Conservation (phyloP, 139 green algal genomes). For the Astrephomene gubernaculifera region DNA sequence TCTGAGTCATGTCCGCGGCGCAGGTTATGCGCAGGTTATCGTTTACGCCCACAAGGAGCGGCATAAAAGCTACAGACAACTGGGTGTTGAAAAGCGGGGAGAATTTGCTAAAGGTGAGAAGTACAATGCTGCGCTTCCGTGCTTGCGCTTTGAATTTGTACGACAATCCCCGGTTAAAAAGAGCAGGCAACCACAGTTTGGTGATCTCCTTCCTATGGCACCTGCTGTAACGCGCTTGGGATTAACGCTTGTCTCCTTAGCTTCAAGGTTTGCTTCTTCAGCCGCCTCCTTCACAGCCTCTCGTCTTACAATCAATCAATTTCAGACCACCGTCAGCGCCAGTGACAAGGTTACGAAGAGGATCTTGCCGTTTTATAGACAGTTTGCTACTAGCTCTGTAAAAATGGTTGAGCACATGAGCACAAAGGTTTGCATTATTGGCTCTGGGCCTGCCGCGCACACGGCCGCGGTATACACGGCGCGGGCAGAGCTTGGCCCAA, state of each 20-base stretch:
- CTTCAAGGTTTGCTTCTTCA: not conserved
- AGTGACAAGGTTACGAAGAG: not conserved
- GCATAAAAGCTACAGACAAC: too few species aligned
- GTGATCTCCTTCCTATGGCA: too few species aligned
- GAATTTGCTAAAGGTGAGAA: too few species aligned
- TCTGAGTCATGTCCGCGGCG: too few species aligned
- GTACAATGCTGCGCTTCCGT: too few species aligned
- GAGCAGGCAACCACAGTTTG: too few species aligned
- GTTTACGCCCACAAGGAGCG: too few species aligned
- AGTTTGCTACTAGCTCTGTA: not conserved
- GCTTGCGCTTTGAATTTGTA: too few species aligned
- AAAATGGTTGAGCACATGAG: conserved; percentile 50
- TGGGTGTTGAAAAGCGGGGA: too few species aligned
- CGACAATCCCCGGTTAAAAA: too few species aligned
- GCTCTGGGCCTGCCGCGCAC: conserved; percentile 87
- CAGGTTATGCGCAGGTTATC: too few species aligned
- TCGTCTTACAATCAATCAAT: not conserved
- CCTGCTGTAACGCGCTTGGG: not conserved
- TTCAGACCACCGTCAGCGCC: too few species aligned
- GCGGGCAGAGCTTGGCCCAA: conserved; percentile 80
- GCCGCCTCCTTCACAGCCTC: not conserved
- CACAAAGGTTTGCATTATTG: conserved; percentile 87
- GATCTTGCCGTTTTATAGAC: not conserved
- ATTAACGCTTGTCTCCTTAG: not conserved
- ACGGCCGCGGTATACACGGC: conserved; percentile 84